These are phyloP conservation scores for Aspergillus carbonarius DNA, from an alignment of 2,329 filamentous ascomycete genomes.

Conservation along the genomic window DNA sequence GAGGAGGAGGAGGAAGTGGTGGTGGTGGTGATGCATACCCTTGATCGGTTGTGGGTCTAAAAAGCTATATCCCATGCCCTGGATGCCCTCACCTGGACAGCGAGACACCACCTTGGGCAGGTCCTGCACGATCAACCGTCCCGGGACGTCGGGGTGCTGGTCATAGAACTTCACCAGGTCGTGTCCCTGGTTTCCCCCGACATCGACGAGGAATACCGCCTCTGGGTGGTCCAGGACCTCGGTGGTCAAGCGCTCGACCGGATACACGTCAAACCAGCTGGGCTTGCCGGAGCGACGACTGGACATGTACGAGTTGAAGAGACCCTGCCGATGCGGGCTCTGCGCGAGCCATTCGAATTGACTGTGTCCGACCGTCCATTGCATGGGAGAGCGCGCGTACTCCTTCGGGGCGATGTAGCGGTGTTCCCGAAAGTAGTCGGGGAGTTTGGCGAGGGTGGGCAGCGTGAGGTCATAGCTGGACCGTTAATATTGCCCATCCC, in stretches of 20 bases:
- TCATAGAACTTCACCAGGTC: slow-evolving; percentile 36
- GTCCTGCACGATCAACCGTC: slow-evolving; percentile 43
- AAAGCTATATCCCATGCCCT: slow-evolving; percentile 37
- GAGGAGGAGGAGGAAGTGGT: background rate
- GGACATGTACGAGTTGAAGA: slow-evolving; percentile 37
- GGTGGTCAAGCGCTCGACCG: slow-evolving; percentile 25
- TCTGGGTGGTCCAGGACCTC: slow-evolving; percentile 25
- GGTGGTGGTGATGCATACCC: no score
- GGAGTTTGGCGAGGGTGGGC: slow-evolving; percentile 31
- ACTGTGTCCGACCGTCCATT: slow-evolving; percentile 33
- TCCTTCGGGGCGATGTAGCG: slow-evolving; percentile 30
- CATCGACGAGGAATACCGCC: slow-evolving; percentile 40
- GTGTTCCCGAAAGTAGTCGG: slow-evolving; percentile 30
- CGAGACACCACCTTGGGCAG: slow-evolving; percentile 30
- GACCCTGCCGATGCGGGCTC: slow-evolving; percentile 24
- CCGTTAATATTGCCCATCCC: background rate
- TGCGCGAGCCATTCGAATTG: slow-evolving; percentile 36
- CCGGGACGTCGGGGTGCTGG: slow-evolving; percentile 32
- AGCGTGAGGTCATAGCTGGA: slow-evolving; percentile 31
- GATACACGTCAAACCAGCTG: slow-evolving; percentile 35
- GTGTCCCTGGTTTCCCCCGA: slow-evolving; percentile 45
- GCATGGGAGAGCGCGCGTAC: slow-evolving; percentile 31
- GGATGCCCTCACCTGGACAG: slow-evolving; percentile 17
- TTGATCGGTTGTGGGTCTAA: slow-evolving; percentile 34
- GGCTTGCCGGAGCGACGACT: slow-evolving; percentile 31